phyloP scores from a whole-genome alignment of 2,329 filamentous ascomycete genomes.

The Sporothrix brasiliensis region DNA sequence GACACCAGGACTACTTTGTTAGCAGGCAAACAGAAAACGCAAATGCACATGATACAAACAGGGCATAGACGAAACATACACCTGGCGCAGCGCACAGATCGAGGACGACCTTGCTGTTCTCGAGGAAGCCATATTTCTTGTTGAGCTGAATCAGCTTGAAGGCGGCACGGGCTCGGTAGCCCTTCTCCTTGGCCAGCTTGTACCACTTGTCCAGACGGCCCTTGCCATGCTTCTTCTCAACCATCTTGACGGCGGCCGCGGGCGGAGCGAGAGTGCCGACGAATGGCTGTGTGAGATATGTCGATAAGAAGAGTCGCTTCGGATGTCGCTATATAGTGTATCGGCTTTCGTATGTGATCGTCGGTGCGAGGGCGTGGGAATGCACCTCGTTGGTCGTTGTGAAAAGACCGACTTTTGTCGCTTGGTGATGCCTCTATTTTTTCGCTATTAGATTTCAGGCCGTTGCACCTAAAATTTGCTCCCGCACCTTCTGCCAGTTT shows the following conservation, averaged over 20 bases:
- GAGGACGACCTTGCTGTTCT: constrained; percentile 92
- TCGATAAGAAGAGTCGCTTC: neutral
- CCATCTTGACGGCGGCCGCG: constrained; percentile 68
- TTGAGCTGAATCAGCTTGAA: constrained; percentile 99
- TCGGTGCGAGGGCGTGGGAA: neutral
- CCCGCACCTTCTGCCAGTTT: constrained; percentile 15
- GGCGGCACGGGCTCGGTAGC: constrained; percentile 90
- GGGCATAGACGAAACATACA: constrained; percentile 55
- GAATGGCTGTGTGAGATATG: neutral
- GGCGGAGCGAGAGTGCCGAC: neutral
- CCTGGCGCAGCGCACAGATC: constrained; percentile 98
- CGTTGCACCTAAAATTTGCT: constrained; percentile 23
- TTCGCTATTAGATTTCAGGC: neutral
- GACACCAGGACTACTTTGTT: constrained; percentile 76
- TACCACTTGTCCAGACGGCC: constrained; percentile 99
- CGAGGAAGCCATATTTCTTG: constrained; percentile 98
- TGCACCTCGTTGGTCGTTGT: constrained; percentile 20
- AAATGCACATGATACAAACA: neutral
- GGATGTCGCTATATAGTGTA: neutral
- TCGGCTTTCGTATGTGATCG: neutral
- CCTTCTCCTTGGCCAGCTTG: constrained; percentile 97
- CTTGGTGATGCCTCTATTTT: constrained; percentile 15
- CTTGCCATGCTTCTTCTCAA: constrained; percentile 99
- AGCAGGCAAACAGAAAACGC: constrained; percentile 16
- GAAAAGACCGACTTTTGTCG: neutral